A percentile compares a stretch with the other conserved stretches of the same genome.
phyloP scores from a whole-genome alignment of 495 filamentous ascomycete species.

The Apiosordaria backusii region DNA sequence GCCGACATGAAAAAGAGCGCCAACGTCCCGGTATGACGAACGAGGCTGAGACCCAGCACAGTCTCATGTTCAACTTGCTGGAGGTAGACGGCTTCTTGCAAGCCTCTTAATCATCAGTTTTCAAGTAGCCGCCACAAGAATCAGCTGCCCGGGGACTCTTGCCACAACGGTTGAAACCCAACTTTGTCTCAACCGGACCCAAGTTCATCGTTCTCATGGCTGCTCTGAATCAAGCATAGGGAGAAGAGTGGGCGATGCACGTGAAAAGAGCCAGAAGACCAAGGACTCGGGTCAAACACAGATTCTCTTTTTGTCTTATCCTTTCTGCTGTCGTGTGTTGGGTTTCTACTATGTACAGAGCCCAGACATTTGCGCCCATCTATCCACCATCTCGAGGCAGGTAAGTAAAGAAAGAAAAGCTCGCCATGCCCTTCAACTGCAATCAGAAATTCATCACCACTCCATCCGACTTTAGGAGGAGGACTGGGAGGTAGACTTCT shows the following conservation, averaged over 20 bases:
- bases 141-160: not conserved
- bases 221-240: not conserved
- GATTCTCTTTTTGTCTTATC: not conserved
- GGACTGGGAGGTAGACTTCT: constrained; percentile 14
- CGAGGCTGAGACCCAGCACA: not conserved
- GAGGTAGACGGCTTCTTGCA: not conserved
- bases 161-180: not conserved
- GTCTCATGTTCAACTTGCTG: not conserved
- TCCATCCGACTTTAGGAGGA: constrained; percentile 6
- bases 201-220: no score
- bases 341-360: not conserved
- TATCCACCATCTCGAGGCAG: not conserved
- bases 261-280: not conserved
- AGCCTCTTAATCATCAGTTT: not conserved
- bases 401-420: not conserved
- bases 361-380: not conserved
- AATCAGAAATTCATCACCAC: not conserved
- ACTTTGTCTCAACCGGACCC: not conserved
- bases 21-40: not conserved
- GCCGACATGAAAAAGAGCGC: not conserved
- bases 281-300: not conserved
- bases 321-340: not conserved
- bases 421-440: not conserved
- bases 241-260: not conserved
- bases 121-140: not conserved